phyloP scores from a whole-genome alignment of 306 rosid genomes.

The Dryas octopetala region DNA sequence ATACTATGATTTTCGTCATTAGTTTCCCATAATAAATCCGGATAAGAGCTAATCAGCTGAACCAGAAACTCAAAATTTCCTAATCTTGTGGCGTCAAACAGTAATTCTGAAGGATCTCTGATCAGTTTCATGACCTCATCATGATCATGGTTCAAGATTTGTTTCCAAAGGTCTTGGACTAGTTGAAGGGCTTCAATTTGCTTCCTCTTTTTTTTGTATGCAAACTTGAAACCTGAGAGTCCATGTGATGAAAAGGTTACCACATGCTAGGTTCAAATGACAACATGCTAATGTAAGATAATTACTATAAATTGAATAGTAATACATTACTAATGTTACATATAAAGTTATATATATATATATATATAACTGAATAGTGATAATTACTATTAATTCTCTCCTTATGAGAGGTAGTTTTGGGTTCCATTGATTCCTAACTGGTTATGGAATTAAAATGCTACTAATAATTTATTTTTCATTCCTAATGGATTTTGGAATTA shows the following conservation, averaged over 20 bases:
- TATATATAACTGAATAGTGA: too few relatives aligned
- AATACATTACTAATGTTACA: too few relatives aligned
- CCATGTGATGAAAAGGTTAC: background rate
- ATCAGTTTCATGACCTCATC: background rate
- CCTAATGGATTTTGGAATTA: too few relatives aligned
- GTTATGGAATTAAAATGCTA: too few relatives aligned
- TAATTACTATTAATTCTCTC: too few relatives aligned
- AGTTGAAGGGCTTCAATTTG: slow-evolving; percentile 19
- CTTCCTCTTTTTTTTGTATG: slow-evolving; percentile 4
- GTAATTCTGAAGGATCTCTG: background rate
- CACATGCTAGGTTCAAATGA: background rate
- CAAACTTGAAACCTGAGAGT: background rate
- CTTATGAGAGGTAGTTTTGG: too few relatives aligned
- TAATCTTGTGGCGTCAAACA: slow-evolving; percentile 22
- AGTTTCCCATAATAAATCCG: slow-evolving; percentile 23
- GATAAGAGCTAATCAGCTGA: slow-evolving; percentile 19
- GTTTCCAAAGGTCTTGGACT: slow-evolving; percentile 23
- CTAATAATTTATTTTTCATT: too few relatives aligned
- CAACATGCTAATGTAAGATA: too few relatives aligned
- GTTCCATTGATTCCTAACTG: too few relatives aligned
- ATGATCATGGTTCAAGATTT: background rate
- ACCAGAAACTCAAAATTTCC: slow-evolving; percentile 36
- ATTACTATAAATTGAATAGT: too few relatives aligned
- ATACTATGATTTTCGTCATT: slow-evolving; percentile 13
- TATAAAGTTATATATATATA: too few relatives aligned